Conservation (phyloP, 1,139 yeast species). For the Kazachstania sp. region DNA sequence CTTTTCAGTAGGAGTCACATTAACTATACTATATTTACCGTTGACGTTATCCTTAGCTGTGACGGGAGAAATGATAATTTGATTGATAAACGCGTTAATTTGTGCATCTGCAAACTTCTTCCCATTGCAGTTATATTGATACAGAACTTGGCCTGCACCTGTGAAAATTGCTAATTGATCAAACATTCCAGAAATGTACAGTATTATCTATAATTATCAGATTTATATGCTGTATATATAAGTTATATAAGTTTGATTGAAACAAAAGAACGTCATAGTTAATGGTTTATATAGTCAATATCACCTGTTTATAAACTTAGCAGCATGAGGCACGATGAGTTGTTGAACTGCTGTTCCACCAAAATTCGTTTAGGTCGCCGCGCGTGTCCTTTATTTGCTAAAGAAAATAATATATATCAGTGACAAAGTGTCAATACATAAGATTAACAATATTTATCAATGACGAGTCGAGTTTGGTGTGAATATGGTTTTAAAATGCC, state of each 20-base stretch:
- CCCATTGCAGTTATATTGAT: constrained; percentile 39
- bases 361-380: too few species aligned
- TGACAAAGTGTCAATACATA: too few species aligned
- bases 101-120: constrained; percentile 43
- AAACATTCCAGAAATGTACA: constrained; percentile 34
- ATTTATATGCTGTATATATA: not conserved
- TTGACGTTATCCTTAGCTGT: constrained; percentile 23
- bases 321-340: too few species aligned
- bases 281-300: too few species aligned
- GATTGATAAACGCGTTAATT: constrained; percentile 41
- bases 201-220: not conserved
- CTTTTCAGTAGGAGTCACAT: constrained; percentile 17
- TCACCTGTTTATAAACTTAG: too few species aligned
- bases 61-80: constrained; percentile 26
- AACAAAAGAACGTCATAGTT: too few species aligned
- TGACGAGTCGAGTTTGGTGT: too few species aligned
- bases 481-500: not conserved
- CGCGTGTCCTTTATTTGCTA: too few species aligned
- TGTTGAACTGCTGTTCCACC: too few species aligned
- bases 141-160: constrained; percentile 50
- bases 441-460: too few species aligned
- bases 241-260: not conserved
- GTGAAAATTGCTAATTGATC: constrained; percentile 50
- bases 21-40: constrained; percentile 32
- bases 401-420: too few species aligned